Conservation (phyloP, 805 yeast species). For the Monosporozyma servazzii region DNA sequence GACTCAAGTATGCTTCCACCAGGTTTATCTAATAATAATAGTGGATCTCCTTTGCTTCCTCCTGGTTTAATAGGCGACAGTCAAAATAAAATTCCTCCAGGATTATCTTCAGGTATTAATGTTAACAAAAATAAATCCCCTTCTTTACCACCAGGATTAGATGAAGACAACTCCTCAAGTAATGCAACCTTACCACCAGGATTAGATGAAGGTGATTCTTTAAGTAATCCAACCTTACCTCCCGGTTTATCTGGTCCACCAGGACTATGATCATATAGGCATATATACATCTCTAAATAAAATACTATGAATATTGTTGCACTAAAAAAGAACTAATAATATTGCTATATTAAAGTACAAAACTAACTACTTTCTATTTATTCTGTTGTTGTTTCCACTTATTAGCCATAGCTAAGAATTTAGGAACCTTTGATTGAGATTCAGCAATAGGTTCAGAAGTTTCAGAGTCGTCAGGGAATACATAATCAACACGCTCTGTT, state of each 20-base stretch:
- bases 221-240: slow-evolving; percentile 4
- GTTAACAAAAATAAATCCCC: background rate
- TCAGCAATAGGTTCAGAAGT: slow-evolving; percentile 45
- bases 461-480: slow-evolving; percentile 52
- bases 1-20: slow-evolving; percentile 5
- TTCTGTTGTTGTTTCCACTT: slow-evolving; percentile 35
- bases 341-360: background rate
- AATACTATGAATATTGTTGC: background rate
- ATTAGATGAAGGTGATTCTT: background rate
- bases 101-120: slow-evolving; percentile 2
- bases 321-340: background rate
- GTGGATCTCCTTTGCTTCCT: background rate
- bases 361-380: background rate
- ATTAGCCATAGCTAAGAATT: slow-evolving; percentile 39
- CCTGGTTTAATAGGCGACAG: background rate
- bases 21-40: slow-evolving; percentile 4
- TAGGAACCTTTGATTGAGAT: slow-evolving; percentile 16
- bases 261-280: background rate
- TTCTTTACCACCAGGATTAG: background rate
- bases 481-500: slow-evolving; percentile 49
- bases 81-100: background rate
- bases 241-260: slow-evolving; percentile 14
- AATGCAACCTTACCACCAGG: background rate
- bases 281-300: background rate
- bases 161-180: background rate